Percentiles rank a stretch among this genome's conserved stretches.
Evolutionary conservation across 495 filamentous ascomycete genomes (phyloP).

Genomic region (Penicillium arizonense): DNA sequence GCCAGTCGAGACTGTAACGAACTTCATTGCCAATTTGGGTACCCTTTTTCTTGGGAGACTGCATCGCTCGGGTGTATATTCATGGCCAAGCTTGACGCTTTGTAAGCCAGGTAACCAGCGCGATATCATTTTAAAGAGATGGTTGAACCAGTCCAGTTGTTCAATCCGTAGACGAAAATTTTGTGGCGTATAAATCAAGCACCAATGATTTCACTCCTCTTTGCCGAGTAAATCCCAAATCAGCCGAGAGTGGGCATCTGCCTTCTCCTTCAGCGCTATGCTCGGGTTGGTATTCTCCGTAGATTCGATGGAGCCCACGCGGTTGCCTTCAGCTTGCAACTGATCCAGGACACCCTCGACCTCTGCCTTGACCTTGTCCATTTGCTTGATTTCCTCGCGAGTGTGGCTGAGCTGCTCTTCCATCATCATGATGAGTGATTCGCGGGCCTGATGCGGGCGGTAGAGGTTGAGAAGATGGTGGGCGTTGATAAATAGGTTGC

Average conservation of each 20-base stretch:
- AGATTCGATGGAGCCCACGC: slow-evolving; percentile 10
- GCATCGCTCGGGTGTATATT: too few species aligned
- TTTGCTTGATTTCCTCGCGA: slow-evolving; percentile 74
- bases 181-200: neutral
- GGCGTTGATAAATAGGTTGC: slow-evolving; percentile 79
- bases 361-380: slow-evolving; percentile 68
- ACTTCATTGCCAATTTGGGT: too few species aligned
- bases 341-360: slow-evolving; percentile 67
- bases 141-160: neutral
- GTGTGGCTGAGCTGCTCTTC: slow-evolving; percentile 77
- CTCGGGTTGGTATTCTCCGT: slow-evolving; percentile 2
- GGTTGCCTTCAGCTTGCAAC: slow-evolving; percentile 48
- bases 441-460: slow-evolving; percentile 90
- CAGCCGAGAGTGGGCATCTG: slow-evolving; percentile 28
- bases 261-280: slow-evolving; percentile 4
- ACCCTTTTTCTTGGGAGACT: too few species aligned
- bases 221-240: slow-evolving; percentile 41
- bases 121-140: neutral
- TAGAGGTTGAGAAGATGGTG: slow-evolving; percentile 92
- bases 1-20: too few species aligned
- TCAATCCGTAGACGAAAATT: neutral
- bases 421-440: slow-evolving; percentile 88
- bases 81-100: too few species aligned
- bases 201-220: slow-evolving; percentile 14
- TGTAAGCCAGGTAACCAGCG: too few species aligned